A percentile compares a stretch with the other conserved stretches of the same genome.
phyloP scores from a whole-genome alignment of 208 protist genomes.

The Angomonas deanei region DNA sequence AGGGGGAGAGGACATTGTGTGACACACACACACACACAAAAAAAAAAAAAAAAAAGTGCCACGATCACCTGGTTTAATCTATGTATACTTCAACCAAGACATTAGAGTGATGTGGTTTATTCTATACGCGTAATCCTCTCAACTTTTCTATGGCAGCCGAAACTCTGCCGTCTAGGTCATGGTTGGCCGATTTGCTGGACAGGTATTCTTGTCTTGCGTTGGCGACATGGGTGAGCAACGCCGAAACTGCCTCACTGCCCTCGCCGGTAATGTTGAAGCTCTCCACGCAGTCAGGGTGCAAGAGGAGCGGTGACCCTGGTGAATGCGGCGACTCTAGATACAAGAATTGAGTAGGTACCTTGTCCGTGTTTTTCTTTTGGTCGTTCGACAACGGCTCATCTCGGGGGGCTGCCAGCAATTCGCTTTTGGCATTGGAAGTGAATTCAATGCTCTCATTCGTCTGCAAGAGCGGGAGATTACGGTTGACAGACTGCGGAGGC shows the following conservation, averaged over 20 bases:
- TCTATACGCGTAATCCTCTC: too few relatives aligned
- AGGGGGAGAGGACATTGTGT: conserved; percentile 3
- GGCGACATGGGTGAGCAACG: too few relatives aligned
- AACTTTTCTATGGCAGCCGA: too few relatives aligned
- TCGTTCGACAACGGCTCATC: not conserved
- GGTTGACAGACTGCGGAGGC: not conserved
- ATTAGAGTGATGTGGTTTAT: too few relatives aligned
- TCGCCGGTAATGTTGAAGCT: not conserved
- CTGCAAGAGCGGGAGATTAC: not conserved
- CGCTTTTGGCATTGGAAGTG: not conserved
- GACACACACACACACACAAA: too few relatives aligned
- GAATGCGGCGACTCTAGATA: not conserved
- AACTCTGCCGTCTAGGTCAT: too few relatives aligned
- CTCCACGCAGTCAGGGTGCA: not conserved
- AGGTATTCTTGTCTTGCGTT: too few relatives aligned
- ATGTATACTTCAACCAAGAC: too few relatives aligned
- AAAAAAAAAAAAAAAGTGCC: conserved; percentile 3
- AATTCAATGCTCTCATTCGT: not conserved
- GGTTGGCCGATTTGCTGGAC: too few relatives aligned
- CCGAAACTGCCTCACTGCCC: not conserved
- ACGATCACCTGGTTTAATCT: not conserved
- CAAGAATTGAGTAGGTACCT: not conserved
- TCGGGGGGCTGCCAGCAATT: not conserved
- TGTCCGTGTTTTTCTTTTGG: not conserved
- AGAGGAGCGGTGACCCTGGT: not conserved